These are phyloP conservation scores for Acarospora socialis DNA, from an alignment of 2,329 filamentous ascomycete species.

Conservation along the genomic window DNA sequence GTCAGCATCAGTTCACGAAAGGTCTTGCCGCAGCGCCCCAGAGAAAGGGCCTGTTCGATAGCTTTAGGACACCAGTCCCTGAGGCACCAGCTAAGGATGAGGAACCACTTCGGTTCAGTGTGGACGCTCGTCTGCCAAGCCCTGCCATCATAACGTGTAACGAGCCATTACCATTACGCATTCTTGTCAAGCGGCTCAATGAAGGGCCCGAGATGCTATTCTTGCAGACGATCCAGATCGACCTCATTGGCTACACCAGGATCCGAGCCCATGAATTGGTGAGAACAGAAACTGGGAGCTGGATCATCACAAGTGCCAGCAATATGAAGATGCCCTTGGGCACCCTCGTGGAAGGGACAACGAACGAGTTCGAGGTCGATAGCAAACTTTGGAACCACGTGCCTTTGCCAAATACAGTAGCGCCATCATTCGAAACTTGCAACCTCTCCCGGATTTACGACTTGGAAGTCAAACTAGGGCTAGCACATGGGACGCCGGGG, in stretches of 20 bases:
- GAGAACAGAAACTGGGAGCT: slow-evolving; percentile 56
- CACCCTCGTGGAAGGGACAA: slow-evolving; percentile 17
- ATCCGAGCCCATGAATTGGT: slow-evolving; percentile 64
- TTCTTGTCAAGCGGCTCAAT: slow-evolving; percentile 65
- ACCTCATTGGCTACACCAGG: slow-evolving; percentile 64
- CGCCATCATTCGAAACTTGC: slow-evolving; percentile 76
- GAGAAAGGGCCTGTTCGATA: slow-evolving; percentile 47
- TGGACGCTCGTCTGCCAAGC: slow-evolving; percentile 76
- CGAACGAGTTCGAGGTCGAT: slow-evolving; percentile 54
- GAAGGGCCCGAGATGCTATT: slow-evolving; percentile 56
- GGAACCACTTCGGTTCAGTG: slow-evolving; percentile 39
- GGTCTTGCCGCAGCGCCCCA: slow-evolving; percentile 25
- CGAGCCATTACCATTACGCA: slow-evolving; percentile 62
- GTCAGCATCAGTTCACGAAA: slow-evolving; percentile 46
- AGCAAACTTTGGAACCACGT: slow-evolving; percentile 56
- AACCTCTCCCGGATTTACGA: slow-evolving; percentile 74
- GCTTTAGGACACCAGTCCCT: slow-evolving; percentile 16
- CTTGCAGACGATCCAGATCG: slow-evolving; percentile 65
- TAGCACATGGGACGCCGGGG: slow-evolving; percentile 55
- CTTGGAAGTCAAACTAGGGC: slow-evolving; percentile 64
- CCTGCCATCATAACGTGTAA: slow-evolving; percentile 85
- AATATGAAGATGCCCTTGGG: slow-evolving; percentile 60
- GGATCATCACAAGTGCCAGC: slow-evolving; percentile 54
- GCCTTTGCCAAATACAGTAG: slow-evolving; percentile 68
- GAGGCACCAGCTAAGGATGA: slow-evolving; percentile 18